Evolutionary conservation across 345 rosid species (phyloP).

Genomic region (Iberis pinnata): DNA sequence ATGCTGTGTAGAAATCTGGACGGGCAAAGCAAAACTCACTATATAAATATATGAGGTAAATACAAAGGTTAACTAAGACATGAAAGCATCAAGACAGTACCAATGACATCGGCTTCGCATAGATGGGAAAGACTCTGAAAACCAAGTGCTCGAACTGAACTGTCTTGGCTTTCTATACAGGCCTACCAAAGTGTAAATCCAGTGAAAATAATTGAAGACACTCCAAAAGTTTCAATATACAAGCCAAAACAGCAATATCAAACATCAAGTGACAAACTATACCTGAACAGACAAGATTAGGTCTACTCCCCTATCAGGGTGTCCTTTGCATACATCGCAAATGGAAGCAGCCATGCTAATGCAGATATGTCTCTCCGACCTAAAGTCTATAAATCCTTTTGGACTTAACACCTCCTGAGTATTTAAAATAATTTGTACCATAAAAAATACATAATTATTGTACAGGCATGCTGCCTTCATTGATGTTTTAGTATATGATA

Average conservation of each 20-base stretch:
- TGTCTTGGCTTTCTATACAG: conserved; percentile 75
- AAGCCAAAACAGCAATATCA: conserved; percentile 17
- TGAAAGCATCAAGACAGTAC: conserved; percentile 39
- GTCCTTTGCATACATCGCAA: conserved; percentile 67
- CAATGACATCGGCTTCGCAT: conserved; percentile 94
- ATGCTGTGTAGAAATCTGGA: conserved; percentile 92
- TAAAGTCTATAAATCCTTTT: conserved; percentile 44
- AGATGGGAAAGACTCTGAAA: conserved; percentile 90
- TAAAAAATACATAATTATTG: not conserved
- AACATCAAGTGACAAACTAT: conserved; percentile 28
- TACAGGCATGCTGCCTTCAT: conserved; percentile 7
- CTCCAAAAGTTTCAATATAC: conserved; percentile 13
- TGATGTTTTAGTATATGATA: conserved; percentile 3
- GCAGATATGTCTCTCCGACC: conserved; percentile 53
- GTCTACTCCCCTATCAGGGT: conserved; percentile 97
- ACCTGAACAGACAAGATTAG: conserved; percentile 94
- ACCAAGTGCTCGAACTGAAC: conserved; percentile 67
- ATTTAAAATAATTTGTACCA: conserved; percentile 20
- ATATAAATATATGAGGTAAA: conserved; percentile 4
- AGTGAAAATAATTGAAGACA: conserved; percentile 4
- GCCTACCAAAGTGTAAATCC: conserved; percentile 46
- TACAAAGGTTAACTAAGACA: conserved; percentile 8
- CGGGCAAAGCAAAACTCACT: conserved; percentile 19
- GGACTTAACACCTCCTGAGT: conserved; percentile 65
- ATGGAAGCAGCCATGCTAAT: conserved; percentile 76